phyloP scores from a whole-genome alignment of 768 basidiomycete genomes.

The Suillus spraguei region DNA sequence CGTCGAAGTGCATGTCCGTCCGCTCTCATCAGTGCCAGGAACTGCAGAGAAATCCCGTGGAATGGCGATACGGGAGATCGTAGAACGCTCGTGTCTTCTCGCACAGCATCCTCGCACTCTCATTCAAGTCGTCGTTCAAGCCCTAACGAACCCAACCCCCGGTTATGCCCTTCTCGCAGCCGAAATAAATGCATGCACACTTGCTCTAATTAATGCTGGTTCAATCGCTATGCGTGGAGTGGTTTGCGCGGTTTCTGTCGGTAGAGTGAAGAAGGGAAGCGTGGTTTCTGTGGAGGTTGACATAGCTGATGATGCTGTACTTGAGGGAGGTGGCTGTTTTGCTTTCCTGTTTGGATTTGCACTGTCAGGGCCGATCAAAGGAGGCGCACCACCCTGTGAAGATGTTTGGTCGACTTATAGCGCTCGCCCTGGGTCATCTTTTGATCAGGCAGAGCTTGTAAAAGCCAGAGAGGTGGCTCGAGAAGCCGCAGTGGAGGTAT shows the following conservation, averaged over 20 bases:
- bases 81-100: conserved; percentile 68
- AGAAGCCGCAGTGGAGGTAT: conserved; percentile 48
- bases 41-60: conserved; percentile 67
- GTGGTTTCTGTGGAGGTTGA: conserved; percentile 47
- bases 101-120: conserved; percentile 70
- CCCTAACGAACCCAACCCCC: conserved; percentile 36
- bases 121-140: conserved; percentile 78
- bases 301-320: conserved; percentile 43
- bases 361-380: not conserved
- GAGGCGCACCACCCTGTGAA: conserved; percentile 26
- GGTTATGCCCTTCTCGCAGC: conserved; percentile 55
- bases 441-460: conserved; percentile 44
- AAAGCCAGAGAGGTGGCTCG: conserved; percentile 53
- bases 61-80: conserved; percentile 52
- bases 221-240: conserved; percentile 77
- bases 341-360: conserved; percentile 57
- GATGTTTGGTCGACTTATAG: conserved; percentile 29
- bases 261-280: conserved; percentile 28
- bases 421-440: conserved; percentile 23
- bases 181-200: conserved; percentile 68
- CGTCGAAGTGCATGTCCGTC: conserved; percentile 74
- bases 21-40: conserved; percentile 67
- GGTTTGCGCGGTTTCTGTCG: conserved; percentile 69
- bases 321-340: conserved; percentile 62
- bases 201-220: conserved; percentile 69